Percentiles rank a stretch among this genome's conserved stretches.
phyloP scores from a whole-genome alignment of 441 rosid species.

The Aleurites moluccanus region DNA sequence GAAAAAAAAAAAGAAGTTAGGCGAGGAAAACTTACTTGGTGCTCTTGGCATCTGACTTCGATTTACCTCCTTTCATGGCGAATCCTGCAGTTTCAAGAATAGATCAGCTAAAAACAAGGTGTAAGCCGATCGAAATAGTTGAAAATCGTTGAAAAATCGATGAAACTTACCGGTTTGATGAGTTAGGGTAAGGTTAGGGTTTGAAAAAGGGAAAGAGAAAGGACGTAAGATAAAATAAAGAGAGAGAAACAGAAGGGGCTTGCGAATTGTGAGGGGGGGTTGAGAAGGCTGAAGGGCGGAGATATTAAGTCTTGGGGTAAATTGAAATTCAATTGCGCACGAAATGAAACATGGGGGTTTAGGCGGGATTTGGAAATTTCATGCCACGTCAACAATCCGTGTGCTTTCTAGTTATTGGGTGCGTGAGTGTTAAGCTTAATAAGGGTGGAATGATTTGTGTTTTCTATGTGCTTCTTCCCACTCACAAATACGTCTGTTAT shows the following conservation, averaged over 20 bases:
- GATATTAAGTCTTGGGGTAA: constrained; percentile 45
- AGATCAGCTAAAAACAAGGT: constrained; percentile 33
- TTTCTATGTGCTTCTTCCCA: constrained; percentile 57
- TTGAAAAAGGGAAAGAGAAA: constrained; percentile 8
- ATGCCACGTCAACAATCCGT: constrained; percentile 25
- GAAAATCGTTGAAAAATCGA: neutral
- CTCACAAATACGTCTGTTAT: constrained; percentile 18
- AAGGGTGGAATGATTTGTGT: constrained; percentile 27
- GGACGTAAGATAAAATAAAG: neutral
- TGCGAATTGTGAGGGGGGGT: constrained; percentile 18
- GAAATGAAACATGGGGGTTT: constrained; percentile 67
- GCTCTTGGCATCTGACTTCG: constrained; percentile 70
- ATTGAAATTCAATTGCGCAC: constrained; percentile 79
- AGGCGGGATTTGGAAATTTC: constrained; percentile 31
- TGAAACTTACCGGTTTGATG: constrained; percentile 33
- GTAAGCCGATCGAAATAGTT: constrained; percentile 1
- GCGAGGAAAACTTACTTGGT: constrained; percentile 45
- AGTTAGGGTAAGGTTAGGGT: constrained; percentile 26
- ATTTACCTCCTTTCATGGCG: constrained; percentile 85
- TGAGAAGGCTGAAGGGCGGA: constrained; percentile 32
- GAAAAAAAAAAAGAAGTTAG: neutral
- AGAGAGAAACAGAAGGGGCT: neutral
- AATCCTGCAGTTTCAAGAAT: constrained; percentile 43
- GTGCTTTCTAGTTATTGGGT: constrained; percentile 1
- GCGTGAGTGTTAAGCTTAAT: constrained; percentile 27